Evolutionary conservation across 2,329 filamentous ascomycete species (phyloP), one percentile per base, ranked within the genome.

Genomic region (Westerdykella ornata): DNA sequence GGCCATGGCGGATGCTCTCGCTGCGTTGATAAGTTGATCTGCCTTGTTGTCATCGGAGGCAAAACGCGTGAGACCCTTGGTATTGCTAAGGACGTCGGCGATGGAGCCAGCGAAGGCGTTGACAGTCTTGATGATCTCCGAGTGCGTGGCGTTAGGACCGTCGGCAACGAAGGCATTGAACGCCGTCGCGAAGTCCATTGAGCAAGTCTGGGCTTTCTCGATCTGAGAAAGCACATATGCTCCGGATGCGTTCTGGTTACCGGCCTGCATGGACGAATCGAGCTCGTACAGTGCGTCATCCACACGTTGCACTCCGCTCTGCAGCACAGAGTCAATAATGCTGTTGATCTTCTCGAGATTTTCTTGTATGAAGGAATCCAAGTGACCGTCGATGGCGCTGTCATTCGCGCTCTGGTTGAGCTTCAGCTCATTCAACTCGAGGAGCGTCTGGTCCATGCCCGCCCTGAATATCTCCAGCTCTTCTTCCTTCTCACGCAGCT

Each of bases 121-220:
- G 55, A 95, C 85, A 1, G 88, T 87, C 62, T 88, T 88, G 67
- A 97, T 97, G 46, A 98, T 84, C 45, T 95, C 89, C 2, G 85
- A 80, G 59, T 96, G 88, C 8, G 82, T 82, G 62, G 86, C 88
- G 65, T 89, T 94, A 4, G 90, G 89, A 0, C 92, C 92, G 61
- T 98, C 92, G 6, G 90, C 92, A 56, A 98, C 94, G 66, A 94
- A 97, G 68, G 94, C 94, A 72, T 96, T 98, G 75, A 97, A 98
- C 0, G 92, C 84, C 0, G 90, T 97, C 1, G 90, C 92, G 67
- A 98, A 98, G 63, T 98, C 92, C 67, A 94, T 97, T 11, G 92
- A 88, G 51, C 82, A 94, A 8, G 88, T 81, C 6, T 89, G 92
- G 0, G 92, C 89, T 72, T 97, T 98, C 64, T 98, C 92, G 44